Conservation (phyloP, 2,329 filamentous ascomycete genomes). For the Nannizzia gypsea region DNA sequence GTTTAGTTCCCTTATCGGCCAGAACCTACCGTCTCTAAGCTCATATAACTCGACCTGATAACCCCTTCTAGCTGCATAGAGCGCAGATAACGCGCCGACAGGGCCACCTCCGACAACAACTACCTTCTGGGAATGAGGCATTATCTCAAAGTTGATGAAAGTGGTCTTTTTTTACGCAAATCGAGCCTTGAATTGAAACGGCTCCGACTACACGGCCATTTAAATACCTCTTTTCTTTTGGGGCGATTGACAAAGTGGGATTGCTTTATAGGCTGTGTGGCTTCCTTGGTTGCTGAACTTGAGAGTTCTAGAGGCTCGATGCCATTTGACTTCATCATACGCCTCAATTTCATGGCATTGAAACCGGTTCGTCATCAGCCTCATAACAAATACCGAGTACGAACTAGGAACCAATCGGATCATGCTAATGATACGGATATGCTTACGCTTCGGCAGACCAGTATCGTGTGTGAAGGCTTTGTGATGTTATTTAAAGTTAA, state of each 20-base stretch:
- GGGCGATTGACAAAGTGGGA: background rate
- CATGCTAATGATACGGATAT: background rate
- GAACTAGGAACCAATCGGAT: background rate
- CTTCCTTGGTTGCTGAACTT: background rate
- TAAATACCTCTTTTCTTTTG: background rate
- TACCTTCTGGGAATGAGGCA: background rate
- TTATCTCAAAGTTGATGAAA: background rate
- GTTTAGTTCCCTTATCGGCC: background rate
- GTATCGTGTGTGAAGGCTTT: too few relatives aligned
- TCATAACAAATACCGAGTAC: background rate
- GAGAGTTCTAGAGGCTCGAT: background rate
- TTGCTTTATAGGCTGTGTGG: background rate
- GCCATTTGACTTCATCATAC: background rate
- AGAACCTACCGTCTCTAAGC: background rate
- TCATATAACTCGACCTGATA: background rate
- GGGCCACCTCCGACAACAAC: background rate
- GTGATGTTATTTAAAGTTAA: too few relatives aligned
- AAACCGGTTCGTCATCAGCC: background rate
- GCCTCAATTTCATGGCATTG: background rate
- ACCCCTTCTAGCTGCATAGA: background rate
- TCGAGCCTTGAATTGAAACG: background rate
- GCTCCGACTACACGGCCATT: background rate
- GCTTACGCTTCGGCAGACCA: too few relatives aligned
- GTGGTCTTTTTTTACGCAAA: background rate
- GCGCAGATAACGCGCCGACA: background rate